Conservation (phyloP, 306 rosid genomes). For the Acmispon strigosus region DNA sequence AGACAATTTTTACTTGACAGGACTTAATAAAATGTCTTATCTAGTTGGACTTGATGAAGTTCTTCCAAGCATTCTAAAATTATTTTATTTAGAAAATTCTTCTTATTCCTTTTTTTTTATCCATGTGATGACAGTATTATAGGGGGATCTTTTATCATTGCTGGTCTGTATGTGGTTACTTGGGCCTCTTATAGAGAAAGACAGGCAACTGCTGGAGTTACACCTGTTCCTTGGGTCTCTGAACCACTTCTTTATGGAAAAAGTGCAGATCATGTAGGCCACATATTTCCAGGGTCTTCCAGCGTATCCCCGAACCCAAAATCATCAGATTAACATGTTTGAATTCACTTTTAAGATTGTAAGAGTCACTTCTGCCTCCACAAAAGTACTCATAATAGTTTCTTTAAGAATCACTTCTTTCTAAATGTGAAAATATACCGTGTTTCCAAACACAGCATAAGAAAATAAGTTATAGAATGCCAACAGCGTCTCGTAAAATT, state of each 20-base stretch:
- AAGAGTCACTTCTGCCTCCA: no score
- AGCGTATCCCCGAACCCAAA: constrained; percentile 14
- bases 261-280: constrained; percentile 10
- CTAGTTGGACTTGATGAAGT: not conserved
- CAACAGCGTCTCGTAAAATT: not conserved
- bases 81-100: constrained; percentile 17
- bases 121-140: constrained; percentile 48
- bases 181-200: constrained; percentile 76
- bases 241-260: constrained; percentile 61
- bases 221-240: constrained; percentile 29
- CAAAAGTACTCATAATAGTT: no score
- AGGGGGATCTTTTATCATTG: constrained; percentile 75
- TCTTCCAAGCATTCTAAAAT: not conserved
- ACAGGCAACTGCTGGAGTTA: constrained; percentile 26
- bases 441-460: no score
- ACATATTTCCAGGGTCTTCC: not conserved
- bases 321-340: constrained; percentile 32
- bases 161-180: constrained; percentile 70
- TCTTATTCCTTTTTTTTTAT: constrained; percentile 13
- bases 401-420: no score
- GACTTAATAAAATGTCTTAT: not conserved
- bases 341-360: no score
- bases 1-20: not conserved
- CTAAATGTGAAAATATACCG: no score
- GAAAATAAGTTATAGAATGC: not conserved